phyloP scores from a whole-genome alignment of 129 eudicot species.

The Saussurea involucrata region DNA sequence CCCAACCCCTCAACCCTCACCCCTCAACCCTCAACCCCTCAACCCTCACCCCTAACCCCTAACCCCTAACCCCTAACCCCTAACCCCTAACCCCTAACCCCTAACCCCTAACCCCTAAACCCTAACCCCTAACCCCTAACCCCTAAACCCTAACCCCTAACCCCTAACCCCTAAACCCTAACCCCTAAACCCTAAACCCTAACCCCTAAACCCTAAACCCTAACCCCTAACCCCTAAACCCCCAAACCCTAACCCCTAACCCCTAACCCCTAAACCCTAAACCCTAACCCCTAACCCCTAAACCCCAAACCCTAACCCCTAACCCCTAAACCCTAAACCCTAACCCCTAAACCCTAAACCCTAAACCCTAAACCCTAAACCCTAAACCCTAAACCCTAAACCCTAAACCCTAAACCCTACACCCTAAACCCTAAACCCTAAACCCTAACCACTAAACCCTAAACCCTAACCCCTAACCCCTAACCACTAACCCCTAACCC shows the following conservation, averaged over 20 bases:
- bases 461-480: no score
- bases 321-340: constrained; percentile 9
- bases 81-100: neutral
- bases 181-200: no score
- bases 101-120: neutral
- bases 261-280: no score
- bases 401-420: constrained; percentile 13
- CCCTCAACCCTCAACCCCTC: neutral
- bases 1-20: neutral
- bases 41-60: neutral
- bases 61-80: neutral
- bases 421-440: constrained; percentile 15
- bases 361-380: constrained; percentile 14
- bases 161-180: no score
- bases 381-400: constrained; percentile 14
- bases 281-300: neutral
- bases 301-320: constrained; percentile 7
- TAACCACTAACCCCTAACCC: no score
- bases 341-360: constrained; percentile 10
- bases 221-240: neutral
- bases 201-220: no score
- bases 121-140: neutral
- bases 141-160: no score
- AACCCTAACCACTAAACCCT: neutral
- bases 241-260: neutral